Percentiles rank a stretch among this genome's conserved stretches.
Evolutionary conservation across 2,329 filamentous ascomycete genomes (phyloP).

Genomic region (Pleoardoris graminearum): DNA sequence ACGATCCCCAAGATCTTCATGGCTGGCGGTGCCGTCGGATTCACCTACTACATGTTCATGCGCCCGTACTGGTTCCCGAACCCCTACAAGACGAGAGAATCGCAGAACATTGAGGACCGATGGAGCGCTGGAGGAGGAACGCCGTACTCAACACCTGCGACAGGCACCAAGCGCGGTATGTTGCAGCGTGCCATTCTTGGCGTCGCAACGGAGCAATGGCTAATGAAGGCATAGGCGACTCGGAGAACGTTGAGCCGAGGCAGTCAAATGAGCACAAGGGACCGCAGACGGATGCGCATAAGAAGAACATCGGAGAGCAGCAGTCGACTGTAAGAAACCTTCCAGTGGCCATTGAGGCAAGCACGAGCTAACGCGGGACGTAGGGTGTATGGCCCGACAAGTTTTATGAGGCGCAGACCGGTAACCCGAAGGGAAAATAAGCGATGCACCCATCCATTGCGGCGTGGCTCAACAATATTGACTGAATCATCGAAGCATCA

Average conservation of each 20-base stretch:
- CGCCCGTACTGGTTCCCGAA: conserved; percentile 45
- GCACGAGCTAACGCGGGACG: conserved; percentile 7
- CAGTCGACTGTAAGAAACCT: conserved; percentile 29
- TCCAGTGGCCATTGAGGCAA: not conserved
- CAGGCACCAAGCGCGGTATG: conserved; percentile 33
- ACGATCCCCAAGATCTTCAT: conserved; percentile 44
- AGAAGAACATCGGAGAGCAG: conserved; percentile 30
- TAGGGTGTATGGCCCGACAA: conserved; percentile 33
- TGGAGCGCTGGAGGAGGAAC: conserved; percentile 38
- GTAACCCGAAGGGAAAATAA: conserved; percentile 43
- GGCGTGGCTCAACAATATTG: not conserved
- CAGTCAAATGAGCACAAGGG: conserved; percentile 31
- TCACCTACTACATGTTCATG: conserved; percentile 44
- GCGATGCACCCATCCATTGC: not conserved
- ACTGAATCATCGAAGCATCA: not conserved
- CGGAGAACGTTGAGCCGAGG: conserved; percentile 27
- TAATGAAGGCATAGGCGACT: conserved; percentile 21
- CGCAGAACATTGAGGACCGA: conserved; percentile 42
- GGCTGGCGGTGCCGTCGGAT: conserved; percentile 41
- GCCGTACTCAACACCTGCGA: conserved; percentile 37
- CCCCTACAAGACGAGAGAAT: conserved; percentile 41
- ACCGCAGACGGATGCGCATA: conserved; percentile 32
- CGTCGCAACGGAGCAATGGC: not conserved
- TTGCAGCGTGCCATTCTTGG: not conserved
- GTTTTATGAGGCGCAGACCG: conserved; percentile 39